Base-by-base conservation (phyloP, 257 asterid genomes). In the Primulina eburnea region DNA sequence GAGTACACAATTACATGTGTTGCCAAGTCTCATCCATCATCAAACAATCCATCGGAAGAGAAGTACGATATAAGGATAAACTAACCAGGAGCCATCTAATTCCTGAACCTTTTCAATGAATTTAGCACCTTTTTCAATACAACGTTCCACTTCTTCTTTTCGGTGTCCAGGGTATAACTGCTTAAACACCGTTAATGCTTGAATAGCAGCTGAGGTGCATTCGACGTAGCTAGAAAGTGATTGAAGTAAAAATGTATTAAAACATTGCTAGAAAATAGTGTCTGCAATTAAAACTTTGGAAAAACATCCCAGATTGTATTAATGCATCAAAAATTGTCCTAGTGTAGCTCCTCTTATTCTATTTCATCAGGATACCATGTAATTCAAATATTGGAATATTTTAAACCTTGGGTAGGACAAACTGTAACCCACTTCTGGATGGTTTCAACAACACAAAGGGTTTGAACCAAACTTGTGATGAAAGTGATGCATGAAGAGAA, bases 171-270 rank as follows among this genome's bases (percentile, higher is more conserved):
- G 97, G 80, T 89, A 90, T 76, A 89, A 69, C 65, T 83, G 78
- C 81, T 83, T 93, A 75, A 93, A 93, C 74, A 80, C 75, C 35
- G 84, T 76, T 78, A 90, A 76, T 50, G 92, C 96, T 85, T 93
- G 99, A 81, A 93, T 89, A 59, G 97, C 88, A 62, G 99, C 97
- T n/a, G 99, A 93, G 70, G 99, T 89, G 83, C 99, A 93, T 73
- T 90, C 97, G 20, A 90, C 99, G 76, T 90, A 93, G 73, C 99
- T 94, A 67, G 77, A 81, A 34, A 82, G 71, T 66, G 68, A 79
- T 65, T 69, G 59, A 65, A 81, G 78, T 66, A 50, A 56, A 72
- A 60, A 67, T 58, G 29, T 64, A 71, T 72, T 30, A 68, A 59
- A 59, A 28, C 28, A 35, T 50, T 56, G 28, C 61, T 7, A 17